phyloP scores from a whole-genome alignment of 2,329 filamentous ascomycete species.

The Scorias spongiosa region DNA sequence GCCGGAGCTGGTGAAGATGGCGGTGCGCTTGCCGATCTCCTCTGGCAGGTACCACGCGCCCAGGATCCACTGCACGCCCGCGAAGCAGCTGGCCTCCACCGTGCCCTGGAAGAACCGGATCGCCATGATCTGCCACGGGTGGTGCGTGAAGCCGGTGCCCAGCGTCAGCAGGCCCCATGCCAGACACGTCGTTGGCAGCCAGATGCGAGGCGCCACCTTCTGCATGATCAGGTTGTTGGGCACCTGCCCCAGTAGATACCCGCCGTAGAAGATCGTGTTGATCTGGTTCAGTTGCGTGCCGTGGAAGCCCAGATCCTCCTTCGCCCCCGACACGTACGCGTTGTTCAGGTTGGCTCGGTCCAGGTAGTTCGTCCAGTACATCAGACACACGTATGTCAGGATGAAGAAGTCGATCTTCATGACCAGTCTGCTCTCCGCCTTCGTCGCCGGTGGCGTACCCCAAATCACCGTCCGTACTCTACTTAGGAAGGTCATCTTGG shows the following conservation, averaged over 20 bases:
- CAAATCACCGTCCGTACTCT: constrained; percentile 11
- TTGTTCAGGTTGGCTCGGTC: constrained; percentile 39
- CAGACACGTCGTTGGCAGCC: constrained; percentile 29
- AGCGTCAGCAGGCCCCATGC: constrained; percentile 46
- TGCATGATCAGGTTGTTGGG: constrained; percentile 48
- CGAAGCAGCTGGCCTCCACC: constrained; percentile 15
- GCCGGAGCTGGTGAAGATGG: constrained; percentile 45
- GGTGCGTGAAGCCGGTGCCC: constrained; percentile 35
- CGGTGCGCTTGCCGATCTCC: constrained; percentile 46
- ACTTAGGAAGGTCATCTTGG: constrained; percentile 10
- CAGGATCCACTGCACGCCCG: constrained; percentile 14
- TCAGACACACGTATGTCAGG: constrained; percentile 24
- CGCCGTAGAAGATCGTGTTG: constrained; percentile 18
- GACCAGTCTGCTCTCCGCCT: constrained; percentile 10
- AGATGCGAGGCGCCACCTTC: constrained; percentile 47
- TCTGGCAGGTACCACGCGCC: constrained; percentile 9
- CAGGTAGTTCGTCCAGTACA: constrained; percentile 26
- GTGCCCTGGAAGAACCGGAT: constrained; percentile 36
- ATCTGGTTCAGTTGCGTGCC: constrained; percentile 34
- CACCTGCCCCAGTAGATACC: constrained; percentile 42
- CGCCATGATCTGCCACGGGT: constrained; percentile 41
- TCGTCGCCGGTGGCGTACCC: constrained; percentile 13
- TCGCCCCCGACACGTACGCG: constrained; percentile 41
- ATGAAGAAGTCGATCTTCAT: constrained; percentile 20
- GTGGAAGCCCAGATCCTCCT: constrained; percentile 34